Evolutionary conservation across 352 stramenopile species (phyloP), one percentile per base, ranked within the genome.

Genomic region (Phytopythium boreale): DNA sequence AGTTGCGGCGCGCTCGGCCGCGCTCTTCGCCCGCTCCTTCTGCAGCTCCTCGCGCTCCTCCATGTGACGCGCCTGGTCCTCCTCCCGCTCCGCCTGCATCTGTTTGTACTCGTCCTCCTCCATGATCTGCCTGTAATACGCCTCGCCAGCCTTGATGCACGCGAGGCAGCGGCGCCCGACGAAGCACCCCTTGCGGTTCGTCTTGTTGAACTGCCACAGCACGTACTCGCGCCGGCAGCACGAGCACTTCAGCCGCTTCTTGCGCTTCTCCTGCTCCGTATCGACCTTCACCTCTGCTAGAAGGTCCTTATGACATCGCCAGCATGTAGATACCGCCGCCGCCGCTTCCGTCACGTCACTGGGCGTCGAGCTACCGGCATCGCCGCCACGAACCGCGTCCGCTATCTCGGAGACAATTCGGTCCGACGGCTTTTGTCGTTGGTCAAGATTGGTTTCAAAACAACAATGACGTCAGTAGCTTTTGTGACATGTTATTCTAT

Each of bases 31-130:
- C 27, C 8, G 36, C 27, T 46, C 12, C 14, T 14, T 19, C 29
- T 59, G 29, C 52, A 27, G 7, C 36, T 27, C 19, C 31, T 43
- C 19, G 12, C 34, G 52, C 52, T 34, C 36, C 17, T 24, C 36
- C 36, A 0, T 2, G 1, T 15, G 20, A n/a, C 20, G 14, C 22
- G 26, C 43, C 19, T 26, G 43, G 2, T 0, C 43, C 14, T 19
- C 29, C 19, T 27, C 12, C 20, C 34, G 52, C 31, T 47, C 55
- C 8, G 11, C n/a, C 36, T 20, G 19, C 34, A 15, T 27, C 29
- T 49, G 4, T n/a, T 36, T 36, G 55, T 49, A 60, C 22, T 60
- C 36, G 36, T 60, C 36, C 36, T 51, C 36, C 36, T 50, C 24
- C 22, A 60, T 11, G 5, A 50, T 50, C 12, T 46, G 14, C 55